Evolutionary conservation across 257 asterid species (phyloP).

Genomic region (Lithospermum erythrorhizon): DNA sequence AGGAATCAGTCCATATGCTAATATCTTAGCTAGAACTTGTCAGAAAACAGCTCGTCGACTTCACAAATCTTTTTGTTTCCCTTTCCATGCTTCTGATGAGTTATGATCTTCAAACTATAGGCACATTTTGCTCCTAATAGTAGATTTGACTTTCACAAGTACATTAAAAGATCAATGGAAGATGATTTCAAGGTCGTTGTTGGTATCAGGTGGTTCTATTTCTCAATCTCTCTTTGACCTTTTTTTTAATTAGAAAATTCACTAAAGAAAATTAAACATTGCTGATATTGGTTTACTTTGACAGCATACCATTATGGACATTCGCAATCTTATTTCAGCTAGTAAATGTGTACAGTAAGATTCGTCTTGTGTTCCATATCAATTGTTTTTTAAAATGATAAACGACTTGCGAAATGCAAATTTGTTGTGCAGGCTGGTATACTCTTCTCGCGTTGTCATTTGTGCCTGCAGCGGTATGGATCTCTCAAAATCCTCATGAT

Average conservation of each 20-base stretch:
- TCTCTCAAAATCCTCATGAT: background rate
- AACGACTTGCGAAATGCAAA: background rate
- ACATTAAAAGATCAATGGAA: slow-evolving; percentile 28
- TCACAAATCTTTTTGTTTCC: background rate
- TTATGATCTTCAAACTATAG: slow-evolving; percentile 10
- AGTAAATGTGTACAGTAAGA: slow-evolving; percentile 10
- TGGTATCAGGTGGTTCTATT: slow-evolving; percentile 19
- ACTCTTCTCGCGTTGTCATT: slow-evolving; percentile 7
- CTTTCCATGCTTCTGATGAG: background rate
- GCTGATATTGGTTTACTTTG: background rate
- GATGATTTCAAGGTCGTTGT: slow-evolving; percentile 28
- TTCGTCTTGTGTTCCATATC: background rate
- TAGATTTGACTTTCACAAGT: slow-evolving; percentile 28
- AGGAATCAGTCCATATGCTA: background rate
- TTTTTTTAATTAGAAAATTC: background rate
- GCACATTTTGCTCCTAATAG: slow-evolving; percentile 29
- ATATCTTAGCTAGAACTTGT: background rate
- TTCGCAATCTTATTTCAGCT: slow-evolving; percentile 15
- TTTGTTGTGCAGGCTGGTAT: slow-evolving; percentile 11
- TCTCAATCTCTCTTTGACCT: background rate
- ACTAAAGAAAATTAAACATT: background rate
- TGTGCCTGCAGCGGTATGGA: slow-evolving; percentile 11
- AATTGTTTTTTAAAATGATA: background rate
- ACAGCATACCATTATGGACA: slow-evolving; percentile 14
- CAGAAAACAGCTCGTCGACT: background rate